These are phyloP conservation scores for Fusarium haematococcum DNA, from an alignment of 2,329 filamentous ascomycete species.

Conservation along the genomic window DNA sequence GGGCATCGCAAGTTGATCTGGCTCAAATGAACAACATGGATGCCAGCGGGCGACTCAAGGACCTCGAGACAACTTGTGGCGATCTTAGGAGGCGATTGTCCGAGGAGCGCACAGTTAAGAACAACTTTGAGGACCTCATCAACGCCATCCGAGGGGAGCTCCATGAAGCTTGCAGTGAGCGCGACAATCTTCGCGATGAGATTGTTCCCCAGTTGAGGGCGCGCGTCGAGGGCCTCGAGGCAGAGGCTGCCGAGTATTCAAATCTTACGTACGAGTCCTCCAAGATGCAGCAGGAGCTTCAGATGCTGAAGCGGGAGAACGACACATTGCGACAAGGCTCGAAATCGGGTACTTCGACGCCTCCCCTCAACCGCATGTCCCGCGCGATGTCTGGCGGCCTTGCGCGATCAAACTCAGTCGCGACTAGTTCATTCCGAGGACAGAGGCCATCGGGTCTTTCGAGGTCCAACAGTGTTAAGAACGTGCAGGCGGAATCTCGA, in stretches of 20 bases:
- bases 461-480: slow-evolving; percentile 71
- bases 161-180: slow-evolving; percentile 84
- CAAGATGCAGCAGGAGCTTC: slow-evolving; percentile 88
- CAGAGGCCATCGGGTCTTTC: slow-evolving; percentile 59
- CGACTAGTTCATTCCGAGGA: slow-evolving; percentile 62
- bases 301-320: slow-evolving; percentile 76
- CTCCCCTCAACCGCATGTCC: slow-evolving; percentile 43
- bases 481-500: slow-evolving; percentile 64
- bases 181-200: slow-evolving; percentile 91
- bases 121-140: slow-evolving; percentile 93
- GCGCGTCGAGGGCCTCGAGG: slow-evolving; percentile 81
- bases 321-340: slow-evolving; percentile 63
- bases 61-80: slow-evolving; percentile 84
- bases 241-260: slow-evolving; percentile 77
- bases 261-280: slow-evolving; percentile 82
- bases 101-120: slow-evolving; percentile 88
- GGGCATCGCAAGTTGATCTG: slow-evolving; percentile 73
- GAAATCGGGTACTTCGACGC: slow-evolving; percentile 35
- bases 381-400: slow-evolving; percentile 60
- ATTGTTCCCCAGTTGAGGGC: slow-evolving; percentile 83
- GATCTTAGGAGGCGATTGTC: slow-evolving; percentile 83
- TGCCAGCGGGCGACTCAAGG: slow-evolving; percentile 73
- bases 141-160: slow-evolving; percentile 86
- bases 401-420: slow-evolving; percentile 75
- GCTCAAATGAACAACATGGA: slow-evolving; percentile 68